Conservation (phyloP, 805 yeast genomes). For the Ogataea zsoltii region DNA sequence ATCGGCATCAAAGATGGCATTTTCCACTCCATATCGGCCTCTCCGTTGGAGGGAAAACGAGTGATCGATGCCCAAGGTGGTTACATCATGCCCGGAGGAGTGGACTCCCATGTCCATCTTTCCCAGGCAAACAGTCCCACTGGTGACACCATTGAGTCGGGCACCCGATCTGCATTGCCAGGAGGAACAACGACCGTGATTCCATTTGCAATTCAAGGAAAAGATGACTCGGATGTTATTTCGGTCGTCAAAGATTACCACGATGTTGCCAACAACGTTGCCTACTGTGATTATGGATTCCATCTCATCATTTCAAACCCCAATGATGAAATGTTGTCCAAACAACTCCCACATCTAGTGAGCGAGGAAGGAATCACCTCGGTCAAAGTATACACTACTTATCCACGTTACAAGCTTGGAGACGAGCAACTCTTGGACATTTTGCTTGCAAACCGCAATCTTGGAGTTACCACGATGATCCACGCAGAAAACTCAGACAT, state of each 20-base stretch:
- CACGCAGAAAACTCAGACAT: slow-evolving; percentile 55
- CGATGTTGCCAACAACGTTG: slow-evolving; percentile 34
- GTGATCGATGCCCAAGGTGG: slow-evolving; percentile 47
- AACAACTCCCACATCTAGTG: slow-evolving; percentile 37
- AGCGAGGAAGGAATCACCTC: slow-evolving; percentile 39
- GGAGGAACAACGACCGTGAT: slow-evolving; percentile 54
- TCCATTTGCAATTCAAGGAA: slow-evolving; percentile 46
- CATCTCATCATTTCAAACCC: slow-evolving; percentile 42
- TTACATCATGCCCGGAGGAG: slow-evolving; percentile 51
- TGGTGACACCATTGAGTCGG: slow-evolving; percentile 46
- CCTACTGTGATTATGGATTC: slow-evolving; percentile 49
- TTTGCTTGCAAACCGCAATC: slow-evolving; percentile 39
- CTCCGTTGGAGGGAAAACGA: slow-evolving; percentile 19
- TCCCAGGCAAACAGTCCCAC: slow-evolving; percentile 43
- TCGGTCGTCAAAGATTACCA: slow-evolving; percentile 26
- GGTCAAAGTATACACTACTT: slow-evolving; percentile 47
- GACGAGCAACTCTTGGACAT: slow-evolving; percentile 43
- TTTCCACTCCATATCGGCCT: slow-evolving; percentile 19
- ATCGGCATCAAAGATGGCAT: slow-evolving; percentile 38
- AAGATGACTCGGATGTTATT: slow-evolving; percentile 25
- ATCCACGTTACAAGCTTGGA: slow-evolving; percentile 41
- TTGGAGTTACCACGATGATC: slow-evolving; percentile 48
- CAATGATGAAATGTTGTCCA: slow-evolving; percentile 16
- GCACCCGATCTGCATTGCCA: slow-evolving; percentile 46
- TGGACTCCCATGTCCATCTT: slow-evolving; percentile 51